Evolutionary conservation across 192 early-diverging fungal species (phyloP).

Genomic region (Umbelopsis ramanniana): DNA sequence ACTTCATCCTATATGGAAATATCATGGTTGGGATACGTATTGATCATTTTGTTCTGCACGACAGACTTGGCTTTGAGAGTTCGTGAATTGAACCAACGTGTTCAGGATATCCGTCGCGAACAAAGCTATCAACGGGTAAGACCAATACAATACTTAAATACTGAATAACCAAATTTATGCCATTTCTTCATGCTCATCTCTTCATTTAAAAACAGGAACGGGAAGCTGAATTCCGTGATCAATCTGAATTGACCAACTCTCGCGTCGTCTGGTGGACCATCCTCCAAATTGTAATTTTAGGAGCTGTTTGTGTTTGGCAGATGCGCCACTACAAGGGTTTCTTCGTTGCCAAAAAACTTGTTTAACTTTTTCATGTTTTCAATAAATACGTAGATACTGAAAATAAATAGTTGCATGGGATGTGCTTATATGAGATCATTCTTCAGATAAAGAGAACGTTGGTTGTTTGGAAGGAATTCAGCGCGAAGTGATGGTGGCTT

Average conservation of each 20-base stretch:
- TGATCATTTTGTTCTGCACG: neutral
- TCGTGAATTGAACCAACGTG: conserved; percentile 81
- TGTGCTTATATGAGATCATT: neutral
- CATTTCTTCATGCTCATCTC: too few species aligned
- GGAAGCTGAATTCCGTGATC: conserved; percentile 89
- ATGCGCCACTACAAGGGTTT: conserved; percentile 83
- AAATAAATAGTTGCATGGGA: neutral
- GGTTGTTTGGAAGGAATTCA: neutral
- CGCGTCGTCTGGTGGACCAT: conserved; percentile 89
- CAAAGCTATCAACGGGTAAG: conserved; percentile 88
- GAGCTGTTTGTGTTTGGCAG: conserved; percentile 83
- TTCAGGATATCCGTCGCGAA: conserved; percentile 84
- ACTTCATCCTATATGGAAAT: neutral
- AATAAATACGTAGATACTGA: conserved; percentile 25
- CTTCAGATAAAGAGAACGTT: too few species aligned
- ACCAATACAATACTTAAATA: conserved; percentile 14
- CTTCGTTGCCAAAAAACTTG: conserved; percentile 92
- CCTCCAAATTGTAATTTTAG: conserved; percentile 81
- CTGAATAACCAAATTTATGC: conserved; percentile 5
- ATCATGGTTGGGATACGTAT: neutral
- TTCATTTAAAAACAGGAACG: conserved; percentile 61
- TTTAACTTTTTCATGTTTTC: conserved; percentile 49
- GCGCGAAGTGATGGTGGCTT: neutral
- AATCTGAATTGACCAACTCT: conserved; percentile 82
- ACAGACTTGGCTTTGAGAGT: conserved; percentile 73